phyloP scores from a whole-genome alignment of 345 rosid species.

The Gossypium australe region DNA sequence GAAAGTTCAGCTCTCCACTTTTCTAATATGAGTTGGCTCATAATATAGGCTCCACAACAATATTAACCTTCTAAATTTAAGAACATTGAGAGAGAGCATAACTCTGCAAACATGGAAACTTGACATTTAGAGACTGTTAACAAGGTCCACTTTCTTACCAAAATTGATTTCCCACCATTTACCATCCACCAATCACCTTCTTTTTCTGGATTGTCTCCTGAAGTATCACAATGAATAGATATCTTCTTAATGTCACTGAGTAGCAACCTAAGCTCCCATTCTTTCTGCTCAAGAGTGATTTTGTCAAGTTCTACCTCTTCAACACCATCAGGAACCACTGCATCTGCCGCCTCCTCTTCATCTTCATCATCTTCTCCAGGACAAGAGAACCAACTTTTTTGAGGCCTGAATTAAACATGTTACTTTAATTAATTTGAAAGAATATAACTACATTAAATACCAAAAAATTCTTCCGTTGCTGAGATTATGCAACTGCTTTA shows the following conservation, averaged over 20 bases:
- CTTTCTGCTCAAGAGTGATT: conserved; percentile 73
- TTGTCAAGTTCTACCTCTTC: conserved; percentile 96
- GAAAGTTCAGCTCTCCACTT: not conserved
- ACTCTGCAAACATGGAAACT: not conserved
- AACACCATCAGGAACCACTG: conserved; percentile 92
- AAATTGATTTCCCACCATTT: conserved; percentile 33
- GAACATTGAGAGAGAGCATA: not conserved
- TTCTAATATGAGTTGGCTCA: not conserved
- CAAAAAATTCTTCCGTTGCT: not conserved
- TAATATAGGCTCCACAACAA: not conserved
- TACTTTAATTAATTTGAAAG: conserved; percentile 5
- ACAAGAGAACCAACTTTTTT: conserved; percentile 75
- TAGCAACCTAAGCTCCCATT: conserved; percentile 65
- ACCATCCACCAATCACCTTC: conserved; percentile 43
- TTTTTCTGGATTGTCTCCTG: conserved; percentile 43
- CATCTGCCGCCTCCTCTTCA: conserved; percentile 95
- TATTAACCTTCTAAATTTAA: not conserved
- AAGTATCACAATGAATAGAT: conserved; percentile 46
- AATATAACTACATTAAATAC: not conserved
- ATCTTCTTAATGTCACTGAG: conserved; percentile 75
- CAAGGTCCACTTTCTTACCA: conserved; percentile 29
- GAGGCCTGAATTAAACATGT: conserved; percentile 58
- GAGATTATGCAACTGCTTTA: not conserved
- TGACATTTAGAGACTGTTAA: conserved; percentile 2
- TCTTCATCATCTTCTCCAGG: conserved; percentile 92